Conservation (phyloP, 257 asterid species). For the Solanum raphanifolium region DNA sequence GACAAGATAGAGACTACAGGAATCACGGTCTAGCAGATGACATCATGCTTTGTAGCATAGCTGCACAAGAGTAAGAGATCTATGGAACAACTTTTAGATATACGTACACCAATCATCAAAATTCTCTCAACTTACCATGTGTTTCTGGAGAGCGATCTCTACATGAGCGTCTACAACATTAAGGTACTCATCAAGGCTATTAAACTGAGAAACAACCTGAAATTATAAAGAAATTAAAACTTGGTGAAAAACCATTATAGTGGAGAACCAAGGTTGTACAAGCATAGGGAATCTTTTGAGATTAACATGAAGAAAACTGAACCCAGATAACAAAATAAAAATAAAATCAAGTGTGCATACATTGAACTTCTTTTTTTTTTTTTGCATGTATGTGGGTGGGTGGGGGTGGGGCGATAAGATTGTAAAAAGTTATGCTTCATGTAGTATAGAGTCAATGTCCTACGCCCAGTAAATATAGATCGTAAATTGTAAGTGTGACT, state of each 20-base stretch:
- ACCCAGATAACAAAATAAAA: not conserved
- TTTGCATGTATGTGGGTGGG: not conserved
- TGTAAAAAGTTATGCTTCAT: not conserved
- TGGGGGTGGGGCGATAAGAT: not conserved
- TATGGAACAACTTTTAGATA: not conserved
- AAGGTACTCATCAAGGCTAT: slow-evolving; percentile 45
- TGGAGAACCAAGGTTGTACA: not conserved
- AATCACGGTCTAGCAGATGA: not conserved
- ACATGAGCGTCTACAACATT: slow-evolving; percentile 56
- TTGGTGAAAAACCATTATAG: not conserved
- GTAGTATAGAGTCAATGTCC: not conserved
- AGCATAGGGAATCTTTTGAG: not conserved
- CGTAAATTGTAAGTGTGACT: not conserved
- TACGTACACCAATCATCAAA: not conserved
- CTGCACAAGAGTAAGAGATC: not conserved
- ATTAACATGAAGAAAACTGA: not conserved
- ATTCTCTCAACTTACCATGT: slow-evolving; percentile 37
- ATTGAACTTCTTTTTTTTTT: not conserved
- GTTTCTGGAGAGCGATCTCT: slow-evolving; percentile 66
- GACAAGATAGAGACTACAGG: not conserved
- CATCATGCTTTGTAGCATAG: not conserved
- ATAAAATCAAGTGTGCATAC: not conserved
- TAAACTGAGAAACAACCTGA: slow-evolving; percentile 60
- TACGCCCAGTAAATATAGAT: not conserved
- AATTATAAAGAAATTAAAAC: slow-evolving; percentile 7